A percentile compares a stretch with the other conserved stretches of the same genome.
phyloP scores from a whole-genome alignment of 305 asterid genomes.

The Salvia sclarea region DNA sequence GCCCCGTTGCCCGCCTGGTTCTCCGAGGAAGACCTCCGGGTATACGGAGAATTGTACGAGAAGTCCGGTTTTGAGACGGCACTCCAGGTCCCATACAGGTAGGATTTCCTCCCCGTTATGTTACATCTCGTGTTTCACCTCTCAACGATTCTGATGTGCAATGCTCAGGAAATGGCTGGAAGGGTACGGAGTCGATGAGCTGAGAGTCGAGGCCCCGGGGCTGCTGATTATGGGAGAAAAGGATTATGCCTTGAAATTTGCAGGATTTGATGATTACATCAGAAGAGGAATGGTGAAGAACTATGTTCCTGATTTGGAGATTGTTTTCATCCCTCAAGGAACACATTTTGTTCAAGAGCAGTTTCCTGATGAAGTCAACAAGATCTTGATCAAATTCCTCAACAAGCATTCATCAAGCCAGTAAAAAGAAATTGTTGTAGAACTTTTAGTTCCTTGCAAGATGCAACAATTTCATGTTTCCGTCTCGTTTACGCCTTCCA shows the following conservation, averaged over 20 bases:
- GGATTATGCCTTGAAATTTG: constrained; percentile 41
- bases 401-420: constrained; percentile 19
- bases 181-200: constrained; percentile 36
- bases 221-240: constrained; percentile 45
- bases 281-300: constrained; percentile 39
- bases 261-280: constrained; percentile 31
- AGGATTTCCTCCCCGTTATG: background rate
- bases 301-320: constrained; percentile 42
- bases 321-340: constrained; percentile 35
- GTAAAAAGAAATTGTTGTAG: background rate
- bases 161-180: constrained; percentile 38
- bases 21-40: constrained; percentile 39
- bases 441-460: background rate
- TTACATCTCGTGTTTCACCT: background rate
- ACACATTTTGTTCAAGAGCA: constrained; percentile 48
- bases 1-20: constrained; percentile 46
- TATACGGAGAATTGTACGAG: constrained; percentile 35
- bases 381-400: constrained; percentile 38
- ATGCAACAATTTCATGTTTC: background rate
- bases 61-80: constrained; percentile 44
- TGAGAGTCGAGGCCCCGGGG: constrained; percentile 38
- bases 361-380: constrained; percentile 37
- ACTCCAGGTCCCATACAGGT: constrained; percentile 46
- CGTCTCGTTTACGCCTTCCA: background rate
- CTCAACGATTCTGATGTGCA: too few species aligned